Base-by-base conservation (phyloP, 805 yeast genomes). In the Saccharomycopsis selenospora region DNA sequence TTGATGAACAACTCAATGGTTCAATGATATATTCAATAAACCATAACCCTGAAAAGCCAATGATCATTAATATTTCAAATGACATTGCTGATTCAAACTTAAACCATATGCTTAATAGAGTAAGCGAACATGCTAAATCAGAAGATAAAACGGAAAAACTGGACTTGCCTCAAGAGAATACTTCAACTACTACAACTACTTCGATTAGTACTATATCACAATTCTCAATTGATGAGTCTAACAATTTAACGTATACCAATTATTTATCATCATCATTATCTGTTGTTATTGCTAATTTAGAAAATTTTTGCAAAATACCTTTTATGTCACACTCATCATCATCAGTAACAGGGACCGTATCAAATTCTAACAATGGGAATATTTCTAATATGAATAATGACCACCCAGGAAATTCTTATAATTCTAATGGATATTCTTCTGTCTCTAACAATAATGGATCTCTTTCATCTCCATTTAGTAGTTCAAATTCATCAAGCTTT, bases 271-370 rank as follows among this genome's bases (percentile, higher is more conserved):
- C 68, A 3, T 51, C 72, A 4, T 56, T 61, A 3, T 50, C 62
- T 10, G 68, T 66, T 4, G 70, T 68, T 23, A 65, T 69, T 2
- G 63, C 64, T 44, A 68, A 68, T 47, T 67, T 68, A 48, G 70
- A 67, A 45, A 67, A 63, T 49, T 68, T 60, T 48, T 67, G 70
- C 45, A 58, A 57, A 22, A 47, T 60, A 22, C 59, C 61, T 38
- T 51, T 67, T 49, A 61, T 60, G 46, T 59, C 66, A 8, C 51
- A 2, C 47, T 52, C 50, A 36, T 48, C 54, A 4, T 24, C 38
- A 18, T 18, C 41, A 22, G 20, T 36, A 11, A 13, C 43, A 6
- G 30, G 25, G 4, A 11, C 29, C 6, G n/a, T n/a, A n/a, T n/a
- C n/a, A n/a, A n/a, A n/a, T n/a, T n/a, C n/a, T n/a, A n/a, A n/a